Evolutionary conservation across 805 yeast species (phyloP).

Genomic region (Cyberlindnera veronae): DNA sequence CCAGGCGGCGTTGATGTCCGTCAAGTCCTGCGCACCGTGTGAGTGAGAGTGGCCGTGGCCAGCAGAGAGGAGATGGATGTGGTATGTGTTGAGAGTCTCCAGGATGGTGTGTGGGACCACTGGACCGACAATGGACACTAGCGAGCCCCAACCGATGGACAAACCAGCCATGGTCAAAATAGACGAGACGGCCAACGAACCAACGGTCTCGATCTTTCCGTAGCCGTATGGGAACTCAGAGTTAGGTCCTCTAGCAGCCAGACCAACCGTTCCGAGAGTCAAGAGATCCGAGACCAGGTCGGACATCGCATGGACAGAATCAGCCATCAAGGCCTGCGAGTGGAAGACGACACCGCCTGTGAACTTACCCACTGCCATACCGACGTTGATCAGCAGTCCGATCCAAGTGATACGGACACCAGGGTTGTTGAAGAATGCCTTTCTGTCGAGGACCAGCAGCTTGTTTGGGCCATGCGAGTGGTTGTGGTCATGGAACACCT

Average conservation of each 20-base stretch:
- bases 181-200: constrained; percentile 83
- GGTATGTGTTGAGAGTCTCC: constrained; percentile 50
- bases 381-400: constrained; percentile 78
- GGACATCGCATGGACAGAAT: constrained; percentile 88
- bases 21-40: constrained; percentile 35
- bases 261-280: constrained; percentile 84
- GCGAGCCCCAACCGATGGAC: constrained; percentile 84
- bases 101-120: constrained; percentile 57
- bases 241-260: constrained; percentile 59
- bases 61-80: constrained; percentile 41
- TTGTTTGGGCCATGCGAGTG: constrained; percentile 35
- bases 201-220: constrained; percentile 91
- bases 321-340: constrained; percentile 92
- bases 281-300: constrained; percentile 88
- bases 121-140: constrained; percentile 64
- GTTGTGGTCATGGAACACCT: constrained; percentile 27
- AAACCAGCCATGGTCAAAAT: constrained; percentile 83
- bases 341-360: constrained; percentile 89
- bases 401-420: constrained; percentile 93
- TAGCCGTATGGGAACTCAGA: constrained; percentile 75
- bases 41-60: constrained; percentile 33
- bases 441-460: constrained; percentile 37
- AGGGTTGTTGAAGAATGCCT: constrained; percentile 56
- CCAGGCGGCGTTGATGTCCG: constrained; percentile 93
- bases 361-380: constrained; percentile 84